Evolutionary conservation across 2,329 filamentous ascomycete species (phyloP).

Genomic region (Parasarocladium wereldwijsianum): DNA sequence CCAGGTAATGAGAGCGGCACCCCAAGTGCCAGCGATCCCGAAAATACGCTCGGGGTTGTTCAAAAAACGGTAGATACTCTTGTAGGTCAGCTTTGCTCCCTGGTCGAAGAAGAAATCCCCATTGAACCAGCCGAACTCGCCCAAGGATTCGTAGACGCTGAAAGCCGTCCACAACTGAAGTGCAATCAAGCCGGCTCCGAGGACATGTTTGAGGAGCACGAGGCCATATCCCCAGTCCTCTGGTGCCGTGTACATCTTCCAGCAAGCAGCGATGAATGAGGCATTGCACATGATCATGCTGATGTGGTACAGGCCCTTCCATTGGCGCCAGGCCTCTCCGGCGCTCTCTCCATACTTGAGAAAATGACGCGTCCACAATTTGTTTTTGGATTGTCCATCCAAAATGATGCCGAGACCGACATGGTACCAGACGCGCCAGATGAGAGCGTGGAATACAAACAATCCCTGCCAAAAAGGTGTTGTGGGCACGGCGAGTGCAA

Average conservation of each 20-base stretch:
- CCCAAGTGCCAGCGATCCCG: conserved; percentile 90
- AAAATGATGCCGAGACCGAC: conserved; percentile 77
- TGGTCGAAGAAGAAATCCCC: conserved; percentile 97
- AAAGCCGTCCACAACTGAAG: conserved; percentile 86
- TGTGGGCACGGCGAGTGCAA: conserved; percentile 64
- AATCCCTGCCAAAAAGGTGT: conserved; percentile 61
- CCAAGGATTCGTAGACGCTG: conserved; percentile 89
- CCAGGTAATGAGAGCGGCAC: conserved; percentile 83
- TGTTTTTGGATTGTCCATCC: conserved; percentile 72
- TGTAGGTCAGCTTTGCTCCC: conserved; percentile 79
- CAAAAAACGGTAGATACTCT: conserved; percentile 92
- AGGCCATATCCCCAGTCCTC: conserved; percentile 78
- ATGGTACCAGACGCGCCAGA: conserved; percentile 87
- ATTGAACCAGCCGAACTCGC: conserved; percentile 98
- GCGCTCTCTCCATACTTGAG: conserved; percentile 88
- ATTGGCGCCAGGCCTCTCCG: conserved; percentile 90
- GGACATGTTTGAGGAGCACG: conserved; percentile 70
- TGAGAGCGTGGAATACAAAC: conserved; percentile 66
- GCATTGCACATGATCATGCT: conserved; percentile 83
- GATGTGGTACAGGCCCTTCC: conserved; percentile 91
- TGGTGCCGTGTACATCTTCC: conserved; percentile 92
- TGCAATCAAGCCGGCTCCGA: conserved; percentile 66
- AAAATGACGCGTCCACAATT: conserved; percentile 94
- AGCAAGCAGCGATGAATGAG: conserved; percentile 79
- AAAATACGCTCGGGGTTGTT: conserved; percentile 96